These are phyloP conservation scores for Phytophthora sp. DNA, from an alignment of 352 stramenopile genomes.

Conservation along the genomic window DNA sequence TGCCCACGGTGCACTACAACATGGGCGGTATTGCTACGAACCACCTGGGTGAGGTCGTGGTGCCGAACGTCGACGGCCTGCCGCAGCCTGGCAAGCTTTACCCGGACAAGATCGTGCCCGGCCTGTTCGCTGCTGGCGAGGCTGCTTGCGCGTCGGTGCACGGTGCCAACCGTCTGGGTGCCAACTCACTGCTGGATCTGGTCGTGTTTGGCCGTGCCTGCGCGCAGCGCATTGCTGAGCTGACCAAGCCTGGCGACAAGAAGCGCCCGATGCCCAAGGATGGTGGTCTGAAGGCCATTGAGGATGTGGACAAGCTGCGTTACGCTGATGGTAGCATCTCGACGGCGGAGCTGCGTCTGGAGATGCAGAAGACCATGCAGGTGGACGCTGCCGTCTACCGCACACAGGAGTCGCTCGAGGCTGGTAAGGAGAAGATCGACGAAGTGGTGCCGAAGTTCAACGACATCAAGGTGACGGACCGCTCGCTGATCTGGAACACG, in stretches of 20 bases:
- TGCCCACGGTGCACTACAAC: constrained; percentile 99
- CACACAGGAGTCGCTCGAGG: constrained; percentile 68
- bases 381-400: constrained; percentile 60
- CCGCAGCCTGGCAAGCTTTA: constrained; percentile 84
- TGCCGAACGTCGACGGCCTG: constrained; percentile 57
- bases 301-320: constrained; percentile 90
- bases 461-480: constrained; percentile 94
- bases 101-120: constrained; percentile 92
- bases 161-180: constrained; percentile 94
- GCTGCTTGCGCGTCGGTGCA: constrained; percentile 95
- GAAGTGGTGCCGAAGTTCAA: constrained; percentile 91
- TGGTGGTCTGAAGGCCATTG: constrained; percentile 87
- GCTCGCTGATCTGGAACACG: constrained; percentile 97
- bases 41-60: constrained; percentile 93
- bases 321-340: constrained; percentile 83
- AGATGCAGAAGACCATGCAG: constrained; percentile 74
- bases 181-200: constrained; percentile 97
- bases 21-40: constrained; percentile 98
- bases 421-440: constrained; percentile 90
- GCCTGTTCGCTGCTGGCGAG: constrained; percentile 96
- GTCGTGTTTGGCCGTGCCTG: constrained; percentile 97
- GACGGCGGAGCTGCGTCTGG: constrained; percentile 85
- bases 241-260: constrained; percentile 90
- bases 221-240: constrained; percentile 93
- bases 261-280: constrained; percentile 84